Evolutionary conservation across 2,329 filamentous ascomycete genomes (phyloP).

Genomic region (Cladosporium sp.): DNA sequence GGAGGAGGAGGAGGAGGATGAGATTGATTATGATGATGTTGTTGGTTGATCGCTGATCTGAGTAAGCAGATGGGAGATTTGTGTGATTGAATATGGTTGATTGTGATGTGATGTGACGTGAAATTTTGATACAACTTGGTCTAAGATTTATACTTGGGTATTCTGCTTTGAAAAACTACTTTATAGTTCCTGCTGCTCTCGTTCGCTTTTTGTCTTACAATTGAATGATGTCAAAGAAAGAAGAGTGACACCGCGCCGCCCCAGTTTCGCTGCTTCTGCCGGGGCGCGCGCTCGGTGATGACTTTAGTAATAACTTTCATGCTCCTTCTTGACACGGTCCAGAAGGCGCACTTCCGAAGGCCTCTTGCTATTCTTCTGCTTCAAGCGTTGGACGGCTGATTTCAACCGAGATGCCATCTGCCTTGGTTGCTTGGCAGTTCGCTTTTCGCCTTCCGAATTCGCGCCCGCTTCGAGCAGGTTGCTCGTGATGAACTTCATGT

Average conservation of each 20-base stretch:
- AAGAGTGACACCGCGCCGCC: not conserved
- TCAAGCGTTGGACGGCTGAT: not conserved
- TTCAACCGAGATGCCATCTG: not conserved
- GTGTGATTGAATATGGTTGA: too few relatives aligned
- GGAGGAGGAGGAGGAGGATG: not conserved
- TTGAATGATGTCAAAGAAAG: not conserved
- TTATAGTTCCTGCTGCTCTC: not conserved
- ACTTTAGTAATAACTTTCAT: too few relatives aligned
- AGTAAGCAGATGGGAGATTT: too few relatives aligned
- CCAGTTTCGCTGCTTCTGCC: not conserved
- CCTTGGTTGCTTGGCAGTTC: not conserved
- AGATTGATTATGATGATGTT: not conserved
- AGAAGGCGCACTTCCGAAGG: not conserved
- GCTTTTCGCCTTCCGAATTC: not conserved
- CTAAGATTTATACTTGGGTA: constrained; percentile 13
- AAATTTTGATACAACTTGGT: not conserved
- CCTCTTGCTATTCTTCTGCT: not conserved
- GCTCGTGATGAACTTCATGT: not conserved
- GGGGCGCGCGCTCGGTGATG: too few relatives aligned
- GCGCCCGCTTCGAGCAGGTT: not conserved
- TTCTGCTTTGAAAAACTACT: constrained; percentile 1
- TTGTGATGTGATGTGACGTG: not conserved
- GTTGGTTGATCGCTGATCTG: not conserved
- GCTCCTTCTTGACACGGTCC: not conserved
- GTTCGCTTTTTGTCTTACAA: not conserved